These are phyloP conservation scores for Heritiera fomes DNA, from an alignment of 345 rosid genomes.

Conservation along the genomic window DNA sequence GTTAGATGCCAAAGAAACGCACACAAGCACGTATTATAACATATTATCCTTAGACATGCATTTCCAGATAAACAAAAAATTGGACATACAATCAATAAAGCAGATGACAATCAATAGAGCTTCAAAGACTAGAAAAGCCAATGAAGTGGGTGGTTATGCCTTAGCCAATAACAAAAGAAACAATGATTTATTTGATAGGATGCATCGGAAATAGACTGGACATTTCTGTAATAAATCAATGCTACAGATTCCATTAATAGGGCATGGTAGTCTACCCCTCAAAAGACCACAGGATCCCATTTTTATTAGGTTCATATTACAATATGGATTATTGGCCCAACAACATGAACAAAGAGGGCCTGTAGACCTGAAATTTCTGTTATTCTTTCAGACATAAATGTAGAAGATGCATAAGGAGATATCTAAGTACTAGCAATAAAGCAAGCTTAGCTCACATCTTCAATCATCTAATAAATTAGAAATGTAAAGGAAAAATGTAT, in stretches of 20 bases:
- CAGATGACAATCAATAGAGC: neutral
- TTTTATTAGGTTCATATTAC: too few species aligned
- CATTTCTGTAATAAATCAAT: too few species aligned
- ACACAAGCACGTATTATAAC: neutral
- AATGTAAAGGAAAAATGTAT: neutral
- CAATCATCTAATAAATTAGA: neutral
- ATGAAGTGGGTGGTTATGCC: neutral
- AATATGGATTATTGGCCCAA: too few species aligned
- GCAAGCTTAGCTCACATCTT: neutral
- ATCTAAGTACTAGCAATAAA: too few species aligned
- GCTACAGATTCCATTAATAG: too few species aligned
- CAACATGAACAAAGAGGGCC: too few species aligned
- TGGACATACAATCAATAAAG: neutral
- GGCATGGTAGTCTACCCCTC: too few species aligned
- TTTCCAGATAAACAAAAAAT: neutral
- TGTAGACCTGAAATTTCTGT: too few species aligned
- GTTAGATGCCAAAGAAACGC: neutral
- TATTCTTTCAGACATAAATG: too few species aligned
- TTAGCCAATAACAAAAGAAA: conserved; percentile 8
- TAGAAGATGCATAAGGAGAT: too few species aligned
- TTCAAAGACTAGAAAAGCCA: neutral
- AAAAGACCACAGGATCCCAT: too few species aligned
- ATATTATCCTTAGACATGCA: neutral
- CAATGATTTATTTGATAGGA: neutral
- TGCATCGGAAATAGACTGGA: neutral